phyloP scores from a whole-genome alignment of 768 basidiomycete genomes.

The Terana coerulea region DNA sequence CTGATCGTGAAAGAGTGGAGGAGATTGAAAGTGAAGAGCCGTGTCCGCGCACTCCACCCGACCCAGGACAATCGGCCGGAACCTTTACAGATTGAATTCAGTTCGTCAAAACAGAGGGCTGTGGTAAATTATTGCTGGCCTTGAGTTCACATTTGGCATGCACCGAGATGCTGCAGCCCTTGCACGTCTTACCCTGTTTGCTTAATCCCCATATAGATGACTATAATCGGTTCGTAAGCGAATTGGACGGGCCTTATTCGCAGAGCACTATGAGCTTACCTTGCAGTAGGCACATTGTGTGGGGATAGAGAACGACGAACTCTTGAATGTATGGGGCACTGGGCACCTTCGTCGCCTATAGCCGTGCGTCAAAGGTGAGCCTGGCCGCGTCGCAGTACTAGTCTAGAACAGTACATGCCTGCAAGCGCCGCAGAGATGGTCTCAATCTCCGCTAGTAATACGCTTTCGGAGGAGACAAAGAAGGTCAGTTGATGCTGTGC shows the following conservation, averaged over 20 bases:
- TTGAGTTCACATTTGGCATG: slow-evolving; percentile 86
- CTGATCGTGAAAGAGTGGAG: slow-evolving; percentile 29
- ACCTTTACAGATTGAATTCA: slow-evolving; percentile 39
- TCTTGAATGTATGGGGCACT: slow-evolving; percentile 79
- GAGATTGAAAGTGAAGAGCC: slow-evolving; percentile 26
- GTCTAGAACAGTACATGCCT: slow-evolving; percentile 54
- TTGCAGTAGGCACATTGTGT: slow-evolving; percentile 81
- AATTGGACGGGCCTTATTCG: neutral
- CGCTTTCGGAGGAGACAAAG: slow-evolving; percentile 50
- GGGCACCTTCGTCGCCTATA: slow-evolving; percentile 69
- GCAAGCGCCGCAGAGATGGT: slow-evolving; percentile 57
- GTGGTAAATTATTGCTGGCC: slow-evolving; percentile 36
- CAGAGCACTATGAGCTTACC: slow-evolving; percentile 34
- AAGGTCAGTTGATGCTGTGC: slow-evolving; percentile 54
- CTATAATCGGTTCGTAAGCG: slow-evolving; percentile 33
- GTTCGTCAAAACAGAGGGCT: neutral
- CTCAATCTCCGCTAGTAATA: slow-evolving; percentile 63
- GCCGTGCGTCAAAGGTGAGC: too few species aligned
- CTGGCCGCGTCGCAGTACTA: too few species aligned
- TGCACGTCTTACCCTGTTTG: slow-evolving; percentile 86
- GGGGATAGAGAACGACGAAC: slow-evolving; percentile 82
- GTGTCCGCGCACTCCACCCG: slow-evolving; percentile 23
- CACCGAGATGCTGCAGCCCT: slow-evolving; percentile 70
- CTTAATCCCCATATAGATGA: slow-evolving; percentile 84
- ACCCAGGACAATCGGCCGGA: slow-evolving; percentile 61